Base-by-base conservation (phyloP, 345 rosid genomes). In the Stellera chamaejasme region DNA sequence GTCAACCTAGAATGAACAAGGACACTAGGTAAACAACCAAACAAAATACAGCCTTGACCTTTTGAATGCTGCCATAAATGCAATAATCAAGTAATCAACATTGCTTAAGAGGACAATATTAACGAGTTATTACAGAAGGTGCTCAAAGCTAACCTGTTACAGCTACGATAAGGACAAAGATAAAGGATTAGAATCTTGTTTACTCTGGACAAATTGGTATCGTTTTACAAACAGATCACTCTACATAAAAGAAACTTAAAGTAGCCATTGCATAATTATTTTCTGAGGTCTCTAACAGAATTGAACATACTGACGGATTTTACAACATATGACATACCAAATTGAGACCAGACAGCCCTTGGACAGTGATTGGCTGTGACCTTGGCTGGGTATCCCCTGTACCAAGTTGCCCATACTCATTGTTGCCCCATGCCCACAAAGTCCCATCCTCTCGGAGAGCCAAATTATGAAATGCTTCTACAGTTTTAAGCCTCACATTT, bases 321-420 rank as follows among this genome's bases (percentile, higher is more conserved):
- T n/a, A n/a, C n/a, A n/a, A 65, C 28, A 56, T 6, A 58, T 45
- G 54, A 69, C 91, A 64, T 55, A 94, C 99, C 93, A 94, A 71
- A 65, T 66, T 82, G 66, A 82, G 87, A 78, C 73, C 89, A 65
- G 88, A 68, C 2, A 94, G 82, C 72, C 96, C 97, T 65, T 87
- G 85, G 73, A 90, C 96, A 52, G 72, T 82, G 68, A 90, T 82
- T 66, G 99, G 96, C 50, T 85, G 87, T 6, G 99, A 94, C 81
- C 96, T 83, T 14, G 99, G 99, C 61, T 94, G 99, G 61, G 97
- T 94, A 72, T 94, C 99, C 10, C 99, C 97, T 4, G 96, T 94
- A 55, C 99, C 99, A 74, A 94, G 99, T 67, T 94, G 99, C 66
- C 99, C 97, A 50, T 94, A 94, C 71, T 94, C 99, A 59, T 94